A percentile compares a stretch with the other conserved stretches of the same genome.
phyloP scores from a whole-genome alignment of 208 protist genomes.

The Acanthamoeba castellanii region DNA sequence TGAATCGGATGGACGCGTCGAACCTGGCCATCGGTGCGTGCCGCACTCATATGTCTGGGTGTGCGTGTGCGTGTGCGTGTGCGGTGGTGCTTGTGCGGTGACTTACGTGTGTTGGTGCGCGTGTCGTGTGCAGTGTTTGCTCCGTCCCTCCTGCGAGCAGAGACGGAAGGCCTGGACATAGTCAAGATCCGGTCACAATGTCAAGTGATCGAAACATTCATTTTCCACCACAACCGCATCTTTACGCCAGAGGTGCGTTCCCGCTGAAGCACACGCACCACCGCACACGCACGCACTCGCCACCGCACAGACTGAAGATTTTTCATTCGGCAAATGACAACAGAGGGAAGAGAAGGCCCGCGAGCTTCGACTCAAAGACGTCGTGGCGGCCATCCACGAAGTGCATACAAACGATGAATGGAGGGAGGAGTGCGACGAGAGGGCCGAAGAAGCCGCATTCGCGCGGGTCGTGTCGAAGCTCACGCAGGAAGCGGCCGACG shows the following conservation, averaged over 20 bases:
- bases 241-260: background rate
- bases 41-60: background rate
- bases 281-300: background rate
- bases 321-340: background rate
- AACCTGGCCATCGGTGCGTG: slow-evolving; percentile 40
- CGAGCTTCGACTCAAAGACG: background rate
- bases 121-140: background rate
- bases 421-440: background rate
- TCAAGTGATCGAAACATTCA: slow-evolving; percentile 17
- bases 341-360: no score
- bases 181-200: slow-evolving; percentile 20
- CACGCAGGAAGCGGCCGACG: background rate
- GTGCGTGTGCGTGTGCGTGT: no score
- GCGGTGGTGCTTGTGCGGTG: background rate
- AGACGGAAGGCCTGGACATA: slow-evolving; percentile 39
- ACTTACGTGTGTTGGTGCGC: background rate
- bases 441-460: background rate
- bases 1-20: slow-evolving; percentile 19
- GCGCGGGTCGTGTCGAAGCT: background rate
- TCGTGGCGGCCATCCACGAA: background rate
- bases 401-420: background rate
- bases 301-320: background rate
- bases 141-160: background rate
- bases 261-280: background rate
- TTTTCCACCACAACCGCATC: slow-evolving; percentile 17